Base-by-base conservation (phyloP, 306 rosid genomes). In the Acacia crassicarpa region DNA sequence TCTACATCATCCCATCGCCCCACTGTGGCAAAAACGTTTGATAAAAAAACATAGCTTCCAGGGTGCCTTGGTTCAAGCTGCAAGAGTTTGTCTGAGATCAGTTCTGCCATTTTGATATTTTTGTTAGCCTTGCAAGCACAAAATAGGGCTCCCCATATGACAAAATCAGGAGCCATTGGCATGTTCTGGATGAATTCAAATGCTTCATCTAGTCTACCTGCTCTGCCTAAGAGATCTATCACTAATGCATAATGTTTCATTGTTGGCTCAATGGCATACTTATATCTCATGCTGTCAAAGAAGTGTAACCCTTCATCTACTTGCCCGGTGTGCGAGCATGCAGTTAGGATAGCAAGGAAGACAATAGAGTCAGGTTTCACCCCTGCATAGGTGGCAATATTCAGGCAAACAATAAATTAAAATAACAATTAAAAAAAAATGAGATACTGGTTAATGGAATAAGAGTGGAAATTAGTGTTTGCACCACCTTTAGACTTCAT, bases 1-100 rank as follows among this genome's bases (percentile, higher is more conserved):
- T 70, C 75, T 70, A 70, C 75, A 70, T 70, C 75, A n/a, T 70
- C 75, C 75, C 75, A 70, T 23, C 56, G 56, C n/a, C 75, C 75
- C 1, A 23, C 75, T 5, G 56, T 70, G 7, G 75, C 56, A 44
- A 44, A 70, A 44, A 45, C 75, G 14, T 70, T 70, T 70, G 75
- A 70, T 7, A 70, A 70, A 14, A 70, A 70, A n/a, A 70, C 75
- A 69, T 69, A 70, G 75, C 75, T 70, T 23, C 75, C 75, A 22
- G 75, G 75, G 56, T 70, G 75, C 56, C 44, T 70, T 22, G 75
- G 56, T 70, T 70, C 75, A 70, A 70, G 54, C 75, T 70, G 56
- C 56, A 70, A 70, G 11, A 70, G 75, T 49, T 30, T 70, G 56
- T 70, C 75, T 13, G 75, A 70, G 75, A 23, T 49, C 53, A 70